phyloP scores from a whole-genome alignment of 768 basidiomycete species.

The Auriscalpium microsporum region DNA sequence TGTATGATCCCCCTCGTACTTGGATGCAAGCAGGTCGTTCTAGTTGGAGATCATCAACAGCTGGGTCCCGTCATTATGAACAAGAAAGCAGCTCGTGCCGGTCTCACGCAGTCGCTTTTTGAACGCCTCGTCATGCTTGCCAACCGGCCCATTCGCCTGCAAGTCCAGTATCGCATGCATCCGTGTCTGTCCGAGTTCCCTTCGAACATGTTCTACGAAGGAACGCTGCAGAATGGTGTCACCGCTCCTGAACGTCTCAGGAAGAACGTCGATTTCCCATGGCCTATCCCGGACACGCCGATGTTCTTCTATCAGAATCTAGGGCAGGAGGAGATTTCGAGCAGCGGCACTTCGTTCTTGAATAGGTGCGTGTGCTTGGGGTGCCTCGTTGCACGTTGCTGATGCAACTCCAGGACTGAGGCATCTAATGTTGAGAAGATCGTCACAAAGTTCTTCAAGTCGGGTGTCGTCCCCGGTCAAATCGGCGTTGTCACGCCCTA shows the following conservation, averaged over 20 bases:
- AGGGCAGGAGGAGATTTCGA: constrained; percentile 97
- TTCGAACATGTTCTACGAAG: constrained; percentile 99
- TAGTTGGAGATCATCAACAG: constrained; percentile 96
- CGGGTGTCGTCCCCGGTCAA: constrained; percentile 89
- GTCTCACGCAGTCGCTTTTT: constrained; percentile 95
- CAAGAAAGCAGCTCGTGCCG: constrained; percentile 99
- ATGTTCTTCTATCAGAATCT: constrained; percentile 99
- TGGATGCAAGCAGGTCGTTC: constrained; percentile 96
- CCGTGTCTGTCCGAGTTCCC: constrained; percentile 99
- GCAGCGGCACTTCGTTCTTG: constrained; percentile 96
- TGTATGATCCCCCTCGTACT: constrained; percentile 99
- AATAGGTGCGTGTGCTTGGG: constrained; percentile 52
- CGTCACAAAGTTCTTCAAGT: constrained; percentile 99
- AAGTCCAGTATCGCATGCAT: constrained; percentile 99
- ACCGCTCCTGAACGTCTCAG: constrained; percentile 95
- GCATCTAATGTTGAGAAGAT: constrained; percentile 99
- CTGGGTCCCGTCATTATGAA: constrained; percentile 99
- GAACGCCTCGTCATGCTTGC: constrained; percentile 93
- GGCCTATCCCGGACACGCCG: constrained; percentile 94
- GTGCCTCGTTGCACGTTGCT: background rate
- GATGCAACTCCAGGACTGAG: constrained; percentile 61
- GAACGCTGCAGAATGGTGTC: constrained; percentile 96
- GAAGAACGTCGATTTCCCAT: constrained; percentile 99
- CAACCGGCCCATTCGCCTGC: constrained; percentile 94
- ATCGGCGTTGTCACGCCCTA: constrained; percentile 99